Evolutionary conservation across 169 alveolate species (phyloP), one percentile per base, ranked within the genome.

Genomic region (Plasmodium malariae): DNA sequence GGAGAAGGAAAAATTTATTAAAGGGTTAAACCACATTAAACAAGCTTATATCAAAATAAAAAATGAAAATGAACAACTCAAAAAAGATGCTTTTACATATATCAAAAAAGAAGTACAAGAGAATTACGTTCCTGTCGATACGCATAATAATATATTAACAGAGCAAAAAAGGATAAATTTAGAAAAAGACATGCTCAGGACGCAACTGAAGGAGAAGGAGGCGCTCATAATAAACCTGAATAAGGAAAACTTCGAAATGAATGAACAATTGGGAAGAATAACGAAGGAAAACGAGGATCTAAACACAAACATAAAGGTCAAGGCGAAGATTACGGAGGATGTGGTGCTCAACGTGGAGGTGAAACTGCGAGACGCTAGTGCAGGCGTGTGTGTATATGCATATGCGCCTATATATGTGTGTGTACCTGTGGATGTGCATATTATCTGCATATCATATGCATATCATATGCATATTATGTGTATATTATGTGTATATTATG

Each of bases 1-100:
- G 21, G 74, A 83, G 59, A 83, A 83, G 21, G 83, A 83, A 48
- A 49, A 83, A 51, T 83, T 83, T 43, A 67, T 83, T 45, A 83
- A 83, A 83, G 91, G 91, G 12, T 67, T 83, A 57, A 65, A 67
- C 40, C 49, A 83, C 43, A 83, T 83, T 60, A 83, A 67, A 67
- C 54, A 51, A 57, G 91, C 91, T 12, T 83, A 83, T 59, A 37
- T 67, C 19, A 83, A 83, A 57, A 60, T 83, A 57, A 83, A 70
- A 51, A 67, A 43, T 49, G 85, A 83, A 67, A 83, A 83, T 57
- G 73, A 83, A 11, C 73, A 83, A 57, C 48, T 83, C 0, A 83
- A 83, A 43, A 67, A 19, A 6, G 59, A 83, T 57, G 68, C 91
- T 7, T 83, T 83, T 54, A 34, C 12, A 83, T 83, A 19, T 45